Evolutionary conservation across 352 stramenopile genomes (phyloP), one percentile per base, ranked within the genome.

Genomic region (Phytophthora hibernalis): DNA sequence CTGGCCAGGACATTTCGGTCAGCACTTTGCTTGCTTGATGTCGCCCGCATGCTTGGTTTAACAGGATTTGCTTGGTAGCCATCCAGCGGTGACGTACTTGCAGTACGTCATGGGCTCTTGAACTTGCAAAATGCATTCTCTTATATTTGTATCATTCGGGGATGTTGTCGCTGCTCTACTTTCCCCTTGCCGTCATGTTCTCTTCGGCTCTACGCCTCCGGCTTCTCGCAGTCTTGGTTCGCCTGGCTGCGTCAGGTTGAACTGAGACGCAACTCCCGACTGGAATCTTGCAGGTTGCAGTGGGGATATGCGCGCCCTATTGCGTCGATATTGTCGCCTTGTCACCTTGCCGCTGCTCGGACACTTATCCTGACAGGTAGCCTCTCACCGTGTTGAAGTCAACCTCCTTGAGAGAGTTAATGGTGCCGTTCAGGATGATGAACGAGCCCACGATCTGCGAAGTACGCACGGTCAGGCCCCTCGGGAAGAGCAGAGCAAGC

Each of bases 391-490:
- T 84, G 24, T 77, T 64, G 16, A 91, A 48, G 66, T 93, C 79
- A 33, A 95, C 66, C 50, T 92, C 87, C 72, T 93, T 92, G 56
- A 96, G 78, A 47, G 87, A 93, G 74, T 97, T 96, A 72, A 97
- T 97, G 31, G 91, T 96, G 57, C 91, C 89, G 78, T 98, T 98
- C 67, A 98, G 86, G 64, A 98, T 98, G 65, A 97, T 95, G 61
- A 98, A 98, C 53, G 90, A 97, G 38, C 92, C 92, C 42, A 96
- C 90, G 60, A 98, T 98, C 81, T 98, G 90, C 66, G 87, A 89
- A 50, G 89, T 97, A 64, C 88, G 88, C 64, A 98, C 95, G 33
- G 92, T 92, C 53, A 95, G 77, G 0, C 92, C 92, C 62, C 90
- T 92, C 24, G 92, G 92, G 67, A 98, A 90, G 40, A 97, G 63